Conservation (phyloP, 106 monocot species). For the Xerophyta viscosa region DNA sequence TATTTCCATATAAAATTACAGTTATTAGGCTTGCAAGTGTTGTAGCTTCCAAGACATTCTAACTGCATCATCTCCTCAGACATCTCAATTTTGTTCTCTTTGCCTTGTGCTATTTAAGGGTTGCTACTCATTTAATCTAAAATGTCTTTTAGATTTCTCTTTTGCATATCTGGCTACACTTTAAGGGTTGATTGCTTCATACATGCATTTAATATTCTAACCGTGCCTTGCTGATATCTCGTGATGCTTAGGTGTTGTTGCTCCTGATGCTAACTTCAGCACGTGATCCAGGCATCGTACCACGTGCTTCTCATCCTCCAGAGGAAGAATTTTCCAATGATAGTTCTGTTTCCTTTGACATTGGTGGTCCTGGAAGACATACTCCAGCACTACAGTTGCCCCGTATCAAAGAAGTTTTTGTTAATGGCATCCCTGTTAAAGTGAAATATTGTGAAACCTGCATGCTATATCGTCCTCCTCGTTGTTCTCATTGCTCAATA, state of each 20-base stretch:
- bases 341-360: constrained; percentile 12
- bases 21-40: no score
- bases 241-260: constrained; percentile 37
- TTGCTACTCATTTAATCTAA: no score
- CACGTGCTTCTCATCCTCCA: constrained; percentile 77
- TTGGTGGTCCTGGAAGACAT: constrained; percentile 27
- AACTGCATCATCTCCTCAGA: no score
- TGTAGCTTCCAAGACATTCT: no score
- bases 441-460: constrained; percentile 93
- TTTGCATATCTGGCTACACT: no score
- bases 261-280: constrained; percentile 69
- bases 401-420: constrained; percentile 64
- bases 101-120: no score
- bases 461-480: constrained; percentile 91
- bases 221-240: background rate
- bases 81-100: no score
- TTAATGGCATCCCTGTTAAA: constrained; percentile 66
- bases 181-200: background rate
- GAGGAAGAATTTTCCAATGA: constrained; percentile 81
- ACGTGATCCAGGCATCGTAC: constrained; percentile 79
- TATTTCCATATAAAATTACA: no score
- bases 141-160: no score
- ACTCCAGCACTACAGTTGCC: constrained; percentile 62
- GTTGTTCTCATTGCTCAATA: constrained; percentile 92
- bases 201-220: background rate